Conservation (phyloP, 805 yeast species). For the Kodamaea lidongshanica region DNA sequence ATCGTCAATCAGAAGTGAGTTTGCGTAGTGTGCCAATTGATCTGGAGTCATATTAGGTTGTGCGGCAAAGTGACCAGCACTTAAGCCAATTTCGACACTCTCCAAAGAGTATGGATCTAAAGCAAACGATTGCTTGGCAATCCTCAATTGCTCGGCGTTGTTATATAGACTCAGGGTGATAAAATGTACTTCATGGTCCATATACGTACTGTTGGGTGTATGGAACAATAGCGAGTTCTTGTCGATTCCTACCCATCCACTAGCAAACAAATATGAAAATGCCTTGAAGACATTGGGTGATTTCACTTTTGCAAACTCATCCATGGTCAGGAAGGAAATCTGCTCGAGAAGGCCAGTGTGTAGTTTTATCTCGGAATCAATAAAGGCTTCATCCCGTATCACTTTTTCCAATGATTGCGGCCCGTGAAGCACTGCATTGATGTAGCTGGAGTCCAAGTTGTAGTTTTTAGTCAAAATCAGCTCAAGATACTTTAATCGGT, state of each 20-base stretch:
- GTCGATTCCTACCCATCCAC: constrained; percentile 7
- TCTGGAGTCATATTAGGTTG: constrained; percentile 1
- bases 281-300: no score
- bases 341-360: no score
- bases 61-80: constrained; percentile 6
- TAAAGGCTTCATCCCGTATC: no score
- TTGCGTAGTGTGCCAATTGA: not conserved
- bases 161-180: constrained; percentile 6
- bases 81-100: constrained; percentile 4
- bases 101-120: not conserved
- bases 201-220: not conserved
- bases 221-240: not conserved
- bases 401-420: no score
- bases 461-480: constrained; percentile 13
- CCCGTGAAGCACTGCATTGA: constrained; percentile 10
- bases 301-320: no score
- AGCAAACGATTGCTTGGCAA: constrained; percentile 3
- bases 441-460: constrained; percentile 7
- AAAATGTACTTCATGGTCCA: constrained; percentile 2
- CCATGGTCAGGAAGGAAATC: no score
- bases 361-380: no score
- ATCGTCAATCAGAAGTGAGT: not conserved
- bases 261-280: constrained; percentile 6
- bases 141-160: constrained; percentile 3
- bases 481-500: constrained; percentile 19